These are phyloP conservation scores for Pyrenophora teres DNA, from an alignment of 2,329 filamentous ascomycete species.

Conservation along the genomic window DNA sequence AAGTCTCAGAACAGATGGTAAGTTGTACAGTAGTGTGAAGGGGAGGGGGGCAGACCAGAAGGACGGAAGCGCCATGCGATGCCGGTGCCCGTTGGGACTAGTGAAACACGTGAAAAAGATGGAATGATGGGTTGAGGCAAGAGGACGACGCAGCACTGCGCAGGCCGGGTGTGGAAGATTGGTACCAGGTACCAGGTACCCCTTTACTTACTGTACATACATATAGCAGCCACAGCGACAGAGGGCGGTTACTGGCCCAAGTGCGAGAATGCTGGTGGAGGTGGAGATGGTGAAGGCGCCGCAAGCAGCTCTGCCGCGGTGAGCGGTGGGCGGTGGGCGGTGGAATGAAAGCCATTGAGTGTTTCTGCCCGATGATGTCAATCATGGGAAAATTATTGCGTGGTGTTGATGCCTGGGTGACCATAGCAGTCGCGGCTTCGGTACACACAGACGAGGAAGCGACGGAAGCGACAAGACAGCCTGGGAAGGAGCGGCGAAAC, in stretches of 20 bases:
- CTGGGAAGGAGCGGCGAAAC: neutral
- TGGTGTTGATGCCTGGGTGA: constrained; percentile 11
- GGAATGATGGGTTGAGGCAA: too few relatives aligned
- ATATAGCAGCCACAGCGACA: constrained; percentile 1
- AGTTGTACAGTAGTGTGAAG: neutral
- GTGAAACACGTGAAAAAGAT: constrained; percentile 21
- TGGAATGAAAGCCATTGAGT: too few relatives aligned
- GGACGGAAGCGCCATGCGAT: constrained; percentile 1
- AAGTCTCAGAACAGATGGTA: constrained; percentile 8
- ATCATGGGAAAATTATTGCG: neutral
- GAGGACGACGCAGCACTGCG: neutral
- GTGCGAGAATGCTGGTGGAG: neutral
- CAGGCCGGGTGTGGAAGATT: too few relatives aligned
- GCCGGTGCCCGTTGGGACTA: constrained; percentile 7
- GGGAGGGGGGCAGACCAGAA: neutral
- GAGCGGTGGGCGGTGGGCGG: too few relatives aligned
- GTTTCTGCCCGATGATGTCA: constrained; percentile 8
- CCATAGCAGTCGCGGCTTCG: constrained; percentile 7
- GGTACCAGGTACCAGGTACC: neutral
- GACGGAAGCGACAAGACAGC: neutral
- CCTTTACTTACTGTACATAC: neutral
- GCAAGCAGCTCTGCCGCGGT: too few relatives aligned
- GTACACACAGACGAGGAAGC: constrained; percentile 1
- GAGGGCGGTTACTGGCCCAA: constrained; percentile 3
- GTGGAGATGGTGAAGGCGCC: too few relatives aligned